These are phyloP conservation scores for Cnidoscolus chayamansa DNA, from an alignment of 441 rosid species.

Conservation along the genomic window DNA sequence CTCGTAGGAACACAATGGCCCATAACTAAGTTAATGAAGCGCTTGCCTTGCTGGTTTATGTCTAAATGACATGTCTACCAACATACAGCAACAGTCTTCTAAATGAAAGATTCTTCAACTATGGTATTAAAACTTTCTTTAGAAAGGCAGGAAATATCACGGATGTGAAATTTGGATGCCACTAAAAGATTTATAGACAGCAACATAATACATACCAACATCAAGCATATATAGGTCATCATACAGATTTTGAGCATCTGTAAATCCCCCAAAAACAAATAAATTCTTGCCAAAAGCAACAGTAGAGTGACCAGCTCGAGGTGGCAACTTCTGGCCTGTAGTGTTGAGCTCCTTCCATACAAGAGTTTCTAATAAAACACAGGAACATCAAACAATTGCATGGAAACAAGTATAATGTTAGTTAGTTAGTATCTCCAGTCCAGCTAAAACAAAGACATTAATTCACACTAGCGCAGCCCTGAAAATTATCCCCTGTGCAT, in stretches of 20 bases:
- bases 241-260: slow-evolving; percentile 80
- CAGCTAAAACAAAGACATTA: slow-evolving; percentile 10
- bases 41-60: background rate
- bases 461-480: background rate
- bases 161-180: background rate
- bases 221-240: slow-evolving; percentile 83
- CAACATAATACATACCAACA: slow-evolving; percentile 54
- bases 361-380: slow-evolving; percentile 56
- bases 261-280: slow-evolving; percentile 90
- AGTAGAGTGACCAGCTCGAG: slow-evolving; percentile 96
- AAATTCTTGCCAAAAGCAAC: slow-evolving; percentile 79
- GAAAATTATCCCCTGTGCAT: background rate
- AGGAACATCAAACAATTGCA: slow-evolving; percentile 19
- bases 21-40: background rate
- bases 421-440: slow-evolving; percentile 14
- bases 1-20: background rate
- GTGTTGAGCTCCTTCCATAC: slow-evolving; percentile 81
- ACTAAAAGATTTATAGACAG: slow-evolving; percentile 14
- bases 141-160: background rate
- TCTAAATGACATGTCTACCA: background rate
- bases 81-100: background rate
- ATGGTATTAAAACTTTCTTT: background rate
- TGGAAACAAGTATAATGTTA: slow-evolving; percentile 8
- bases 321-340: slow-evolving; percentile 68
- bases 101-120: background rate